These are phyloP conservation scores for Breynia disticha DNA, from an alignment of 441 rosid genomes.

Conservation along the genomic window DNA sequence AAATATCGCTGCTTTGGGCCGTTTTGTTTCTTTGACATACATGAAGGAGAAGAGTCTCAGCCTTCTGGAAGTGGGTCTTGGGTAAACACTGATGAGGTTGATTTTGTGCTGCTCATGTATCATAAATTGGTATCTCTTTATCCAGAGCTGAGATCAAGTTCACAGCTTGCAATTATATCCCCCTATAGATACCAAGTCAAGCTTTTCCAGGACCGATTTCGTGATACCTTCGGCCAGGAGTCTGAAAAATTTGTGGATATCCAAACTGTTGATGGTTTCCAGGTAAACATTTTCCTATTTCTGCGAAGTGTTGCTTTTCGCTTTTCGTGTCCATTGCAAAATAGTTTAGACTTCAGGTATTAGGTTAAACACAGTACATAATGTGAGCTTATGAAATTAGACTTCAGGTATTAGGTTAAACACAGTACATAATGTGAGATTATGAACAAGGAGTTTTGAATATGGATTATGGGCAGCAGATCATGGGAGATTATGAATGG, in stretches of 20 bases:
- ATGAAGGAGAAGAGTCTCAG: conserved; percentile 76
- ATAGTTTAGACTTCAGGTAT: no score
- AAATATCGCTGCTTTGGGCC: conserved; percentile 70
- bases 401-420: no score
- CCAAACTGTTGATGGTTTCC: conserved; percentile 90
- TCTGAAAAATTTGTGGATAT: conserved; percentile 70
- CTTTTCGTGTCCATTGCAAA: no score
- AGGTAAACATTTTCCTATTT: conserved; percentile 35
- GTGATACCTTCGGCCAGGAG: conserved; percentile 65
- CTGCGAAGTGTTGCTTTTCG: no score
- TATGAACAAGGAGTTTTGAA: no score
- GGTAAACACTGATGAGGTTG: conserved; percentile 72
- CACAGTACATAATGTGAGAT: no score
- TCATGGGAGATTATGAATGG: not conserved
- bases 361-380: no score
- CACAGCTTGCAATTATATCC: conserved; percentile 76
- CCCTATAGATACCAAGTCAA: conserved; percentile 90
- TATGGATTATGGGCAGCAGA: no score
- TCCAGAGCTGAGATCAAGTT: conserved; percentile 76
- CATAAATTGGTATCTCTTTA: conserved; percentile 64
- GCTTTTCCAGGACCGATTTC: conserved; percentile 62
- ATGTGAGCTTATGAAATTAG: no score
- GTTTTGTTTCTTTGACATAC: conserved; percentile 78
- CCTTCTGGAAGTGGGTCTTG: conserved; percentile 81
- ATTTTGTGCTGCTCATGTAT: conserved; percentile 64